Conservation (phyloP, 1,139 yeast genomes). For the Sugiyamaella japonica region DNA sequence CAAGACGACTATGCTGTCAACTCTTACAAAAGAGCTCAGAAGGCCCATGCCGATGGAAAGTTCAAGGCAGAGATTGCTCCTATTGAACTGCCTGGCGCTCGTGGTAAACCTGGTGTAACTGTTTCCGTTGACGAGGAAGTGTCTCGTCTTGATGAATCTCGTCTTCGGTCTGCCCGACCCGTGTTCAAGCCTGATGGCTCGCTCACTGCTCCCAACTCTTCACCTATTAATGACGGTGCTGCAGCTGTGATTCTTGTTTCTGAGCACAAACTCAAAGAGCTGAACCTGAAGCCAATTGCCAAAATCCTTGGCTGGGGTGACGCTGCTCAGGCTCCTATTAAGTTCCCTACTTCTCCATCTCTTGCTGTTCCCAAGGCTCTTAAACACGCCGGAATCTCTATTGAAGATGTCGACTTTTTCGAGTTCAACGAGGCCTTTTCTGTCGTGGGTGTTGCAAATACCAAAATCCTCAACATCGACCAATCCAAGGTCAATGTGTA, state of each 20-base stretch:
- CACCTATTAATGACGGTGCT: constrained; percentile 95
- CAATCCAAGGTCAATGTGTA: constrained; percentile 79
- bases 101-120: constrained; percentile 87
- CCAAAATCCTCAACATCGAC: constrained; percentile 67
- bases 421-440: constrained; percentile 98
- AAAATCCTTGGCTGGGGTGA: constrained; percentile 94
- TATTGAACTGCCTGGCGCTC: constrained; percentile 78
- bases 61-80: constrained; percentile 81
- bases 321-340: constrained; percentile 91
- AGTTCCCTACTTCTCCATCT: constrained; percentile 93
- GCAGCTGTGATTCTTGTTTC: constrained; percentile 90
- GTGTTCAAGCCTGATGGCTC: constrained; percentile 87
- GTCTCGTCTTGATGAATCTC: constrained; percentile 72
- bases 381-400: constrained; percentile 71
- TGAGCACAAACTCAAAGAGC: constrained; percentile 76
- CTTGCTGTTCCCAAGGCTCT: constrained; percentile 94
- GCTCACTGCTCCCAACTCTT: constrained; percentile 95
- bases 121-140: constrained; percentile 77
- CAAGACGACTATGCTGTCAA: constrained; percentile 88
- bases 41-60: constrained; percentile 77
- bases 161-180: constrained; percentile 78
- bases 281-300: constrained; percentile 84
- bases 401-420: constrained; percentile 69
- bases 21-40: constrained; percentile 82
- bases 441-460: constrained; percentile 91